Conservation (phyloP, 2,329 filamentous ascomycete species). For the Ascomycota sp. region DNA sequence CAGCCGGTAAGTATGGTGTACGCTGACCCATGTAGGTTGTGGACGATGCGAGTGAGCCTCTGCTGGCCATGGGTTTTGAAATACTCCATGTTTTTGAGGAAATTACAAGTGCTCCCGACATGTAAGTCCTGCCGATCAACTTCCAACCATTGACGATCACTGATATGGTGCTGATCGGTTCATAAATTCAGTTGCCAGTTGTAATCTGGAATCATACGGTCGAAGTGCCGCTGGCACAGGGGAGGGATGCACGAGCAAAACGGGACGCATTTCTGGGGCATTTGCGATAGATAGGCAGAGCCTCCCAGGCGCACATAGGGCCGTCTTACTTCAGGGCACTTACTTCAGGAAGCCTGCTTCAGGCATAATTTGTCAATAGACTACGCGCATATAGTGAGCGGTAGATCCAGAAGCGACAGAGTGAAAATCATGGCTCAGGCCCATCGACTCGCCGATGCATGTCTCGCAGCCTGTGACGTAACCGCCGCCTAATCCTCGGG, state of each 20-base stretch:
- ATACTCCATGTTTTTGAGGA: slow-evolving; percentile 67
- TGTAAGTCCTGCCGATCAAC: slow-evolving; percentile 16
- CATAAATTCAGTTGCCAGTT: neutral
- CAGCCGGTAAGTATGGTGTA: too few relatives aligned
- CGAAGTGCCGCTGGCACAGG: too few relatives aligned
- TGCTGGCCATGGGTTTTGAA: slow-evolving; percentile 63
- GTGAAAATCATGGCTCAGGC: too few relatives aligned
- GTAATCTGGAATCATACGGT: neutral
- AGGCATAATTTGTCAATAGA: too few relatives aligned
- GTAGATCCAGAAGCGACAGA: too few relatives aligned
- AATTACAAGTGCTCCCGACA: slow-evolving; percentile 42
- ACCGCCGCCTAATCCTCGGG: slow-evolving; percentile 3
- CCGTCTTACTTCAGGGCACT: too few relatives aligned
- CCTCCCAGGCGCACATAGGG: too few relatives aligned
- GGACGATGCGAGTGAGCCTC: slow-evolving; percentile 52
- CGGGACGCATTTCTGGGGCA: too few relatives aligned
- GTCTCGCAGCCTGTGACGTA: neutral
- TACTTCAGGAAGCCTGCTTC: too few relatives aligned
- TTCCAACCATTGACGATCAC: neutral
- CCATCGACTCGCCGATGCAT: too few relatives aligned
- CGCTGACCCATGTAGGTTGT: slow-evolving; percentile 26
- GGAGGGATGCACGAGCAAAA: too few relatives aligned
- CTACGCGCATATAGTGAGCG: neutral
- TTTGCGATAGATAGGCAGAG: too few relatives aligned
- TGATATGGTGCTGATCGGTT: neutral